Evolutionary conservation across 768 basidiomycete species (phyloP).

Genomic region (Boletus fagicola): DNA sequence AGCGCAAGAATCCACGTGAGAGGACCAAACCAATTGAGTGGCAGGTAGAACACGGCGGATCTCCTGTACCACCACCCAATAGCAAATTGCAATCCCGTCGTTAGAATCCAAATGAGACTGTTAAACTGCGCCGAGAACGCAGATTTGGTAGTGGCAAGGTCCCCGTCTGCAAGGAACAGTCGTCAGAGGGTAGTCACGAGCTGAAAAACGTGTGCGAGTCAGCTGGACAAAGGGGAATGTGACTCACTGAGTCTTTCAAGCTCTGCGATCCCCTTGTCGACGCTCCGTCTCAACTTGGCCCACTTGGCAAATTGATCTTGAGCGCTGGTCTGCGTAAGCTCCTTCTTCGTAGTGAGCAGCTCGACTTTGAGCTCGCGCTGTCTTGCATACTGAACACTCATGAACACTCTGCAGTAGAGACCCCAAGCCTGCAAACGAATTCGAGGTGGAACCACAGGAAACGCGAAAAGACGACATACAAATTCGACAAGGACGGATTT

Average conservation of each 20-base stretch:
- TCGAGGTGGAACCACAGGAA: conserved; percentile 5
- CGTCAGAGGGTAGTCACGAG: conserved; percentile 1
- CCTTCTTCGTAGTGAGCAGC: conserved; percentile 75
- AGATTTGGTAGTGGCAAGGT: conserved; percentile 57
- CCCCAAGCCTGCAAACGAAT: conserved; percentile 60
- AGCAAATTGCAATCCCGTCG: conserved; percentile 82
- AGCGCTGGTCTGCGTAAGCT: conserved; percentile 85
- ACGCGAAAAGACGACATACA: conserved; percentile 46
- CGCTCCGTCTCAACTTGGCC: conserved; percentile 87
- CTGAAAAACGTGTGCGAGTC: neutral
- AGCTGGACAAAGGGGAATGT: neutral
- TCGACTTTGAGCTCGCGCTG: conserved; percentile 78
- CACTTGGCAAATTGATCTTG: conserved; percentile 99
- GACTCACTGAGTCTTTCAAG: conserved; percentile 88
- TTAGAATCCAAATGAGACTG: conserved; percentile 71
- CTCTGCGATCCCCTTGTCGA: conserved; percentile 90
- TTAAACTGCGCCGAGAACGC: conserved; percentile 73
- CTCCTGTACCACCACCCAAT: conserved; percentile 92
- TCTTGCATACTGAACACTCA: conserved; percentile 49
- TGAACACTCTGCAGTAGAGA: conserved; percentile 65
- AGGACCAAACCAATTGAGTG: conserved; percentile 86
- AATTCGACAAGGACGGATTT: conserved; percentile 77
- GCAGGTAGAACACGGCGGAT: conserved; percentile 91
- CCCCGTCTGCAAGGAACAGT: conserved; percentile 55
- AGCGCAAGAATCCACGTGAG: conserved; percentile 85